A percentile compares a stretch with the other conserved stretches of the same genome.
These are phyloP conservation scores for Ustilago trichophora DNA, from an alignment of 1,284 basidiomycete genomes.

Conservation along the genomic window DNA sequence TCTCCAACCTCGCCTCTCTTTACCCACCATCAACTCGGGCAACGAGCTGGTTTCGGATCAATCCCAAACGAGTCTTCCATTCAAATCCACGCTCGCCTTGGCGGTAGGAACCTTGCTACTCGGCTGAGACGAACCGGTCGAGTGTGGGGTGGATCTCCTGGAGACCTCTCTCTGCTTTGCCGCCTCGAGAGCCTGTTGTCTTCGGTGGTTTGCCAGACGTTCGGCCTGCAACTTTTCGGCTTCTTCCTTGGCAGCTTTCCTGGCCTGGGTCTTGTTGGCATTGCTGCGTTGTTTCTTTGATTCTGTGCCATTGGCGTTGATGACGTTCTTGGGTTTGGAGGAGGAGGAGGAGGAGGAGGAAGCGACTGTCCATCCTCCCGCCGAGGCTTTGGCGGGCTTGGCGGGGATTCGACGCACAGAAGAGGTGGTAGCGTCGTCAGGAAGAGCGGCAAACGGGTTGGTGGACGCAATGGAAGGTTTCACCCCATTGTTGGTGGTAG, in stretches of 20 bases:
- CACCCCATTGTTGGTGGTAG: background rate
- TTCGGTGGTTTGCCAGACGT: constrained; percentile 47
- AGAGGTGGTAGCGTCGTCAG: constrained; percentile 33
- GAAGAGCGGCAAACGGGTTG: constrained; percentile 51
- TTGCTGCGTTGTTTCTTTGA: constrained; percentile 60
- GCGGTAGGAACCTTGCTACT: constrained; percentile 12
- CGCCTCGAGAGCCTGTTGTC: constrained; percentile 38
- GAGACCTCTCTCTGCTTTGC: constrained; percentile 23
- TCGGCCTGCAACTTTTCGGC: constrained; percentile 52
- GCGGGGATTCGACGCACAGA: constrained; percentile 16
- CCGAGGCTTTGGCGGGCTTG: too few relatives aligned
- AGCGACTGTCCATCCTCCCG: too few relatives aligned
- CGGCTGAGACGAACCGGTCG: background rate
- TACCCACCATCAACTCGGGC: too few relatives aligned
- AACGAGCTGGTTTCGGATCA: constrained; percentile 3
- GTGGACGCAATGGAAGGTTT: constrained; percentile 19
- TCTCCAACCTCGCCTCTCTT: too few relatives aligned
- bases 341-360: constrained; percentile 8
- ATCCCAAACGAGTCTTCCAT: constrained; percentile 49
- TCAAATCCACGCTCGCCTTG: constrained; percentile 44
- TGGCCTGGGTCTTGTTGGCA: constrained; percentile 49
- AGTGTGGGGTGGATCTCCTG: constrained; percentile 3
- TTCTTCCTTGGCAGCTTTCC: constrained; percentile 52
- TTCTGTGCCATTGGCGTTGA: too few relatives aligned
- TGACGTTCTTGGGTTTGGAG: too few relatives aligned